A percentile compares a stretch with the other conserved stretches of the same genome.
Conservation (phyloP, 2,329 filamentous ascomycete species). For the Fusarium sp. region DNA sequence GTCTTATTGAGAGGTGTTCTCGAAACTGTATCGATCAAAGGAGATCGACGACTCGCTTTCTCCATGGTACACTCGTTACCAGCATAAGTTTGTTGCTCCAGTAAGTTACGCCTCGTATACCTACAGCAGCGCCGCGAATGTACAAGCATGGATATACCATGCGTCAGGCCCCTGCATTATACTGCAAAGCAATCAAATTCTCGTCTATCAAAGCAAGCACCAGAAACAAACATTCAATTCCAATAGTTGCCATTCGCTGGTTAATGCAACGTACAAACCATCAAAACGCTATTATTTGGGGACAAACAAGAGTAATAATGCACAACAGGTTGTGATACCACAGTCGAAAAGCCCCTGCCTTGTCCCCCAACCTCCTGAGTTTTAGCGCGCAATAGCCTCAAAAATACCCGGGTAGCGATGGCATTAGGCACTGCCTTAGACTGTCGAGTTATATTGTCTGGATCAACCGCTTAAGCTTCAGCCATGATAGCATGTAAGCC, state of each 20-base stretch:
- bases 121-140: not conserved
- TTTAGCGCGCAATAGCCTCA: conserved; percentile 21
- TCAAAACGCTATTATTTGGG: not conserved
- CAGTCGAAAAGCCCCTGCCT: conserved; percentile 17
- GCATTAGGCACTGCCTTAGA: no score
- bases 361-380: conserved; percentile 32
- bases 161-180: not conserved
- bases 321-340: not conserved
- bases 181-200: not conserved
- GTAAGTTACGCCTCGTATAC: conserved; percentile 3
- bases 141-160: not conserved
- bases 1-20: not conserved
- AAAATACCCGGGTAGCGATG: conserved; percentile 14
- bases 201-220: not conserved
- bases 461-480: not conserved
- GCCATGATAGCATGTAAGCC: conserved; percentile 8
- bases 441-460: conserved; percentile 20
- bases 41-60: not conserved
- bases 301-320: conserved; percentile 4
- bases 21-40: not conserved
- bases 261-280: not conserved
- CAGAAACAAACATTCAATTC: not conserved
- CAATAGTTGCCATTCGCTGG: not conserved
- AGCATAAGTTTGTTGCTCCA: not conserved
- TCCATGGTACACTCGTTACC: not conserved